Percentiles rank a stretch among this genome's conserved stretches.
Conservation (phyloP, 1,284 basidiomycete genomes). For the Vanrija pseudolonga region DNA sequence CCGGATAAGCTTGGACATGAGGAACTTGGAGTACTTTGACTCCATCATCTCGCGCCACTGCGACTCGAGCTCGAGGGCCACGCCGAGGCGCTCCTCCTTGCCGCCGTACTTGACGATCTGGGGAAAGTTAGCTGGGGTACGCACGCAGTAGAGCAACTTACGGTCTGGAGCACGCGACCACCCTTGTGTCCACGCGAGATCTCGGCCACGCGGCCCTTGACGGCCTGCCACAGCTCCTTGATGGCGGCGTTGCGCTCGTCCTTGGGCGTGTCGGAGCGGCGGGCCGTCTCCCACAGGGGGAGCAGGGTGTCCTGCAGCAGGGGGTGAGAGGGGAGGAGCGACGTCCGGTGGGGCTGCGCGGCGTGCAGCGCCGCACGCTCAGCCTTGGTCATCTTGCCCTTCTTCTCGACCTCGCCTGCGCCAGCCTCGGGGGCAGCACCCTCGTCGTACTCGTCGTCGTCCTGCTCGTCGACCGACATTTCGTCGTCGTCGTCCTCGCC, state of each 20-base stretch:
- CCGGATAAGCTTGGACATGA: constrained; percentile 77
- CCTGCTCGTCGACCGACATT: constrained; percentile 21
- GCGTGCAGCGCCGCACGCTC: constrained; percentile 44
- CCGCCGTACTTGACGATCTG: constrained; percentile 72
- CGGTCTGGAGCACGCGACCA: constrained; percentile 78
- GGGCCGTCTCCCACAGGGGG: constrained; percentile 72
- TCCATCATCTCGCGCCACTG: constrained; percentile 70
- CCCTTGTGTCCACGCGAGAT: constrained; percentile 86
- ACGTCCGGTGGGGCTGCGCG: constrained; percentile 54
- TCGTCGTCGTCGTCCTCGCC: constrained; percentile 25
- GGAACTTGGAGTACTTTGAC: constrained; percentile 87
- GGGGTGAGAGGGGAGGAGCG: constrained; percentile 71
- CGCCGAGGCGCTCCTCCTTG: constrained; percentile 70
- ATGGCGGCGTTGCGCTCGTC: constrained; percentile 71
- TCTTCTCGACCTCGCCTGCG: constrained; percentile 34
- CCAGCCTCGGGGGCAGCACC: no score
- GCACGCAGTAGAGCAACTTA: constrained; percentile 27
- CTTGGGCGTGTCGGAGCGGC: constrained; percentile 65
- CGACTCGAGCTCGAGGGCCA: constrained; percentile 76
- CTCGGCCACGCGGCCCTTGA: constrained; percentile 73
- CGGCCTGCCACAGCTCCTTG: constrained; percentile 64
- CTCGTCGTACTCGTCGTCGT: constrained; percentile 22
- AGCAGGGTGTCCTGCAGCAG: constrained; percentile 64
- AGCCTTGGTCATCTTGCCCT: constrained; percentile 31
- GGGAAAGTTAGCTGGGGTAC: neutral